Base-by-base conservation (phyloP, 805 yeast genomes). In the Ogataea saltuana region DNA sequence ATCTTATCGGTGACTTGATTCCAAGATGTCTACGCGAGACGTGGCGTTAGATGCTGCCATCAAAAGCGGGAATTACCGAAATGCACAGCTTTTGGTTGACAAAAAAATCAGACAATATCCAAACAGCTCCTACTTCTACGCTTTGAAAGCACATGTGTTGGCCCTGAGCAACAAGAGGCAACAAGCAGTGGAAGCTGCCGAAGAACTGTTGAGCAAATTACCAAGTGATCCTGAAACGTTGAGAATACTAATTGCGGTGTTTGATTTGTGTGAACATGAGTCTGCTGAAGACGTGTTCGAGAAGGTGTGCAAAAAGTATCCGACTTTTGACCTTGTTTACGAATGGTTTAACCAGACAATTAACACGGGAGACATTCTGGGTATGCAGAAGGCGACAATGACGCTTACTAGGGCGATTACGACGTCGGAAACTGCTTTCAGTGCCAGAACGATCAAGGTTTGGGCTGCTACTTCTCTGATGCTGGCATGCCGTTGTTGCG, bases 261-360 rank as follows among this genome's bases (percentile, higher is more conserved):
- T 76, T 55, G 50, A 61, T 4, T 59, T 64, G 13, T 48, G 59
- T 30, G 58, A 67, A n/a, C 70, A 68, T 1, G 58, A 53, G 28
- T 58, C 58, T 11, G 61, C 59, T 0, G 79, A 76, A 41, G 70
- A 65, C 36, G 71, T 78, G 0, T 83, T 75, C 55, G 88, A 82
- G 47, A 73, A 68, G 42, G 81, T 82, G 2, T 71, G 76, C 32
- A 75, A 76, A 56, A 78, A 75, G 56, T 80, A 77, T 50, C 81
- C 84, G 3, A 69, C 73, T 4, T 64, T 70, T 33, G 69, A 68
- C 8, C 58, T 77, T 23, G 63, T 77, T 6, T 62, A 69, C 33
- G 68, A 67, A 25, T 86, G 91, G 89, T 81, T 81, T 56, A 70
- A 70, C 29, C 63, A 71, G 30, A 68, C 83, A 21, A 55, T 82